Base-by-base conservation (phyloP, 2,329 filamentous ascomycete species). In the Ceratocystis colombiana region DNA sequence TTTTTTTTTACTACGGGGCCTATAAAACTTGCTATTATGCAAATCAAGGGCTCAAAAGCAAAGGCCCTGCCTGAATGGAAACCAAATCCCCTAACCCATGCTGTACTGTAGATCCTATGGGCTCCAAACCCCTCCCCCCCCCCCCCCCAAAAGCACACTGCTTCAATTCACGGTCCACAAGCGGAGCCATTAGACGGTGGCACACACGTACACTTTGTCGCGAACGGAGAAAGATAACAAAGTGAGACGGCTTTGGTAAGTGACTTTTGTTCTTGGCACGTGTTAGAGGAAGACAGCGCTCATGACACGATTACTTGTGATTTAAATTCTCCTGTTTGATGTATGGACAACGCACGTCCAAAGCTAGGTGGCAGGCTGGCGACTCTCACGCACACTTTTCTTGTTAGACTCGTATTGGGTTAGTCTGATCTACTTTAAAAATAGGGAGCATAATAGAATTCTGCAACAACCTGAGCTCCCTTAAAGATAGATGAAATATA, bases 111-210 rank as follows among this genome's bases (percentile, higher is more conserved):
- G 53, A 57, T 57, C 53, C 53, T 30, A 33, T 33, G 28, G 15
- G 33, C 15, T 17, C 53, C 53, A 33, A 57, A 57, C 28, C 46
- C 46, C 22, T 0, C 22, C 1, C 22, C 22, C 22, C 22, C 22
- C 22, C 20, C 46, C 46, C 46, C 17, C 15, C 10, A 15, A n/a
- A 57, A 25, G 25, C 8, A 15, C 25, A 4, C 12, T 57, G 8
- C 53, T 30, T 15, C 53, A 57, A 28, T 28, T 15, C 25, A 10
- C 25, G 22, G 10, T 30, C 53, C 53, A 57, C 53, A 57, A 57
- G 53, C 53, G 53, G 53, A 57, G 17, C 53, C 53, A 57, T 57
- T 57, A 57, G 53, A 57, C 25, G 53, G 25, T 30, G 22, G 53
- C 20, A 57, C 53, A 57, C 25, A 28, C 25, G 22, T 30, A 15